Evolutionary conservation across 2,329 filamentous ascomycete genomes (phyloP).

Genomic region (Hyphodiscus sp.): DNA sequence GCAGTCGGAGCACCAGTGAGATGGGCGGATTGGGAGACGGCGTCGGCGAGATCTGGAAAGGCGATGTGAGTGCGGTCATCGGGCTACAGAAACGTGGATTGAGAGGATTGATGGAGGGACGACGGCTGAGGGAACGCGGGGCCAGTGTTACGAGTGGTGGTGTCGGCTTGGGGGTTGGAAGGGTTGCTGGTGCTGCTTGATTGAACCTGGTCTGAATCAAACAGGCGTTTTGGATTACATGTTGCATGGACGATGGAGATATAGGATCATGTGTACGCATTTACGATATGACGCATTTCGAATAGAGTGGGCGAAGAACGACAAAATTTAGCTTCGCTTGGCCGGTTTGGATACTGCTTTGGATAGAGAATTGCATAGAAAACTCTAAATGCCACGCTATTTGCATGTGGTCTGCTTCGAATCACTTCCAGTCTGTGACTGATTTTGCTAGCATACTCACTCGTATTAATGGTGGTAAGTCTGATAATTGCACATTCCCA

Average conservation of each 20-base stretch:
- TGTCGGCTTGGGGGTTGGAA: slow-evolving; percentile 48
- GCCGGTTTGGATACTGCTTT: not conserved
- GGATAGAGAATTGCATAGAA: not conserved
- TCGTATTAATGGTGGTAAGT: too few relatives aligned
- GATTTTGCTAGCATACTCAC: too few relatives aligned
- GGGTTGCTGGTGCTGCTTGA: not conserved
- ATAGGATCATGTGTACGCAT: not conserved
- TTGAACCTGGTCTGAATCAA: not conserved
- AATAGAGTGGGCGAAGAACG: not conserved
- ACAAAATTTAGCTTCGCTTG: not conserved
- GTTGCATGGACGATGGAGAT: not conserved
- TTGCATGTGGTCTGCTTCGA: not conserved
- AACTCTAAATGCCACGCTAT: not conserved
- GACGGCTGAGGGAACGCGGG: slow-evolving; percentile 71
- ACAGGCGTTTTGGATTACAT: not conserved
- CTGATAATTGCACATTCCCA: too few relatives aligned
- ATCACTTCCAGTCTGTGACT: too few relatives aligned
- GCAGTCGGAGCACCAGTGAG: slow-evolving; percentile 33
- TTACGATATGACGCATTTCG: not conserved
- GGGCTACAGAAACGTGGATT: slow-evolving; percentile 91
- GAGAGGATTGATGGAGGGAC: slow-evolving; percentile 88
- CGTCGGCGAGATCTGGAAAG: slow-evolving; percentile 66
- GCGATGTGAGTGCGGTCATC: slow-evolving; percentile 81
- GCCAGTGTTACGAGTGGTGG: slow-evolving; percentile 31
- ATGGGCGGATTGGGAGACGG: slow-evolving; percentile 33